phyloP scores from a whole-genome alignment of 177 flowering plant species.

The Vitis hybrid region DNA sequence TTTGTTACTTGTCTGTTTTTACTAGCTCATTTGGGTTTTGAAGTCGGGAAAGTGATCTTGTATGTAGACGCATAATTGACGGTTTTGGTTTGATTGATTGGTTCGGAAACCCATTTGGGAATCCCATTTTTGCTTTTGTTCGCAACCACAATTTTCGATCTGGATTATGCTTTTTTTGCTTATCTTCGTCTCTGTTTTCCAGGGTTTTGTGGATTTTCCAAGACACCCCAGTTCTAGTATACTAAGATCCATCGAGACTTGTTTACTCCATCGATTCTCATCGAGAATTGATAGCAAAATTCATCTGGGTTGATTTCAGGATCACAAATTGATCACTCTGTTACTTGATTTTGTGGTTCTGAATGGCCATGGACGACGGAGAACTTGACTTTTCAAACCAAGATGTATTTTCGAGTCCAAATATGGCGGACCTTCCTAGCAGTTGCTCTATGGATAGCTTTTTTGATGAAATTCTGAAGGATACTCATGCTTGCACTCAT shows the following conservation, averaged over 20 bases:
- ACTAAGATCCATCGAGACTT: not conserved
- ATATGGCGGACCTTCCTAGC: slow-evolving; percentile 49
- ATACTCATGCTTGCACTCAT: slow-evolving; percentile 85
- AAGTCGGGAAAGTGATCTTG: no score
- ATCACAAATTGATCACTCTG: not conserved
- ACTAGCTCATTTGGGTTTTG: no score
- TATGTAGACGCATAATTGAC: no score
- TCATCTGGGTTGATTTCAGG: slow-evolving; percentile 16
- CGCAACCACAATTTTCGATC: not conserved
- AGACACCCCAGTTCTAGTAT: not conserved
- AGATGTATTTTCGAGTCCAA: slow-evolving; percentile 48
- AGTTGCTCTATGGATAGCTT: slow-evolving; percentile 70
- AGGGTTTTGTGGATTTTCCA: not conserved
- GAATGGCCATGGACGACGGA: slow-evolving; percentile 53
- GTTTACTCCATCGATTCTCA: not conserved
- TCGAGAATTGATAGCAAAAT: not conserved
- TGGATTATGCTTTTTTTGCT: not conserved
- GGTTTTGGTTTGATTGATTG: slow-evolving; percentile 5
- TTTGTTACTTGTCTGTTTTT: no score
- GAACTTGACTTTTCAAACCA: slow-evolving; percentile 83
- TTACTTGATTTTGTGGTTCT: not conserved
- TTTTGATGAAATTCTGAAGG: slow-evolving; percentile 69
- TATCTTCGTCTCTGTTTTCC: not conserved
- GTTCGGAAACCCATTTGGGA: not conserved
- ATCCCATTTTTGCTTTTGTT: not conserved